Base-by-base conservation (phyloP, 495 filamentous ascomycete species). In the Penicillium arizonense region DNA sequence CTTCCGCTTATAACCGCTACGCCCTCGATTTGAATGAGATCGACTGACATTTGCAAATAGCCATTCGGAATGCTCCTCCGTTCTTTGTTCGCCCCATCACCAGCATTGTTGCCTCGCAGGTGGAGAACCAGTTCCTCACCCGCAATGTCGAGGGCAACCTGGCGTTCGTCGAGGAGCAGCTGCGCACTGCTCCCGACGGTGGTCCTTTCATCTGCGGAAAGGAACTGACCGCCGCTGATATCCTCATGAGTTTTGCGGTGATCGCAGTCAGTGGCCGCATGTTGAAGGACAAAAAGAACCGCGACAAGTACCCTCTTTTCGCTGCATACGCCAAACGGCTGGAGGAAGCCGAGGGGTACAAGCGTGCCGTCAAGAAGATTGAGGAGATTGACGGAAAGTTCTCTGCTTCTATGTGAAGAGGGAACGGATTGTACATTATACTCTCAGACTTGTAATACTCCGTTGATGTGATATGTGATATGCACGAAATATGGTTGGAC, bases 81-180 rank as follows among this genome's bases (percentile, higher is more conserved):
- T 96, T 96, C 80, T 91, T 96, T 76, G 73, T 97, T 64, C 87
- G 85, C 37, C 90, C 89, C 14, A 79, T 97, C 52, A 87, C 88
- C 7, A 63, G 70, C 13, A 64, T 78, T 14, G 82, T 96, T 12
- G 83, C 83, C 34, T 69, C 71, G 52, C 82, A 84, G 28, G 71
- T 96, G 24, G 73, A 85, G 24, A 61, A 70, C 3, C 61, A 58
- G 9, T 91, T 84, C 59, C 67, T 95, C 26, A 67, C 76, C 6
- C 83, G 83, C 16, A 86, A 89, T 43, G 70, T 88, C 38, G 73
- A 80, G 39, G 74, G 74, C 11, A 80, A 94, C 44, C 79, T 93
- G 24, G 68, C 66, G 10, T 93, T 95, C 68, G 63, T 96, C 2
- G 89, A 96, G 58, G 65, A 70, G 9, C 86, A 87, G 65, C 73